Conservation (phyloP, 441 rosid genomes). For the Euphorbia celastroides region DNA sequence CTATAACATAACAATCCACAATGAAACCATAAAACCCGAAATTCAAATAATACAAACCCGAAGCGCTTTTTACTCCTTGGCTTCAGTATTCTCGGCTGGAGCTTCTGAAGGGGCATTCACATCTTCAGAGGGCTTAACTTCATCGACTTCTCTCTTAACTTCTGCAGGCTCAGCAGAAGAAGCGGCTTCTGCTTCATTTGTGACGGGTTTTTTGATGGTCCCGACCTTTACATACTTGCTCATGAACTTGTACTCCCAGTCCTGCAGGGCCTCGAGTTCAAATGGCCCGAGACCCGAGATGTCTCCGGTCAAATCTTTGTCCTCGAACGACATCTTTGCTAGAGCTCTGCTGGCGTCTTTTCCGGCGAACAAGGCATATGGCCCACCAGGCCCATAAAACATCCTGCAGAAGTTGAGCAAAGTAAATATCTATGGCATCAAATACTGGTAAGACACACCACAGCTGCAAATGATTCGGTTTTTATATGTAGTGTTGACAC, state of each 20-base stretch:
- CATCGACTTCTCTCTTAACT: conserved; percentile 30
- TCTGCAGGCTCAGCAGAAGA: conserved; percentile 40
- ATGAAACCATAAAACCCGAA: no score
- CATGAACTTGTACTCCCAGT: conserved; percentile 97
- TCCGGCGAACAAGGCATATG: conserved; percentile 90
- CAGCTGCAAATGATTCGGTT: neutral
- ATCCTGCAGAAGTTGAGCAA: conserved; percentile 47
- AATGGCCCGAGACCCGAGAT: conserved; percentile 71
- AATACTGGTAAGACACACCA: neutral
- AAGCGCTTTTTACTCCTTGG: conserved; percentile 27
- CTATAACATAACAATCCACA: no score
- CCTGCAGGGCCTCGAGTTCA: conserved; percentile 81
- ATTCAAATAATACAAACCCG: no score
- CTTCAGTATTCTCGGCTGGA: conserved; percentile 15
- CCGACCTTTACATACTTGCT: conserved; percentile 89
- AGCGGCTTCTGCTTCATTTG: conserved; percentile 46
- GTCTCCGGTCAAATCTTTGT: conserved; percentile 69
- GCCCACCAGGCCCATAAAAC: conserved; percentile 98
- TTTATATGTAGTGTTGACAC: no score
- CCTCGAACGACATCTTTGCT: conserved; percentile 89
- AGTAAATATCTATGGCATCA: no score
- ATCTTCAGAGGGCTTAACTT: conserved; percentile 22
- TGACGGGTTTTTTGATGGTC: conserved; percentile 38
- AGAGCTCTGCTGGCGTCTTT: conserved; percentile 91
- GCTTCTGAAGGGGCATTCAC: conserved; percentile 22